Evolutionary conservation across 192 early-diverging fungal genomes (phyloP).

Genomic region (Lunasporangiospora selenospora): DNA sequence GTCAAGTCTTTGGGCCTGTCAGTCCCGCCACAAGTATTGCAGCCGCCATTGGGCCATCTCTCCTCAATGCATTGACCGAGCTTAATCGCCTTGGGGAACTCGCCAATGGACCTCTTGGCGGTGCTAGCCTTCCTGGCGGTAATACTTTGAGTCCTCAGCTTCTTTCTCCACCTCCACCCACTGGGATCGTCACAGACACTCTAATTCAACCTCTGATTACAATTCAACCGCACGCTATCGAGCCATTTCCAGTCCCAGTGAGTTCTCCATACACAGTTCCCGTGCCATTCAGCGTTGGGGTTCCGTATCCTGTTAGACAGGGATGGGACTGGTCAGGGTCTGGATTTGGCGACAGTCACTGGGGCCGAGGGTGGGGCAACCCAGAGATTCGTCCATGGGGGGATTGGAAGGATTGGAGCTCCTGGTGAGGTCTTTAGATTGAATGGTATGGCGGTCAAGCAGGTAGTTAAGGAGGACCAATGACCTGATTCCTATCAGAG

Average conservation of each 20-base stretch:
- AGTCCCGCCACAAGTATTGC: too few species aligned
- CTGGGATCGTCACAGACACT: slow-evolving; percentile 11
- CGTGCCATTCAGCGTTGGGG: slow-evolving; percentile 35
- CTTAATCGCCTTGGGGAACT: too few species aligned
- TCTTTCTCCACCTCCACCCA: not conserved
- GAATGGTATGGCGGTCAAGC: not conserved
- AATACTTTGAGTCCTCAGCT: not conserved
- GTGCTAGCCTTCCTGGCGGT: not conserved
- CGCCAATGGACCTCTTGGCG: slow-evolving; percentile 5
- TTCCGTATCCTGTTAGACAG: slow-evolving; percentile 4
- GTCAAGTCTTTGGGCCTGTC: too few species aligned
- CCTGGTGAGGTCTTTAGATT: not conserved
- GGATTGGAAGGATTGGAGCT: not conserved
- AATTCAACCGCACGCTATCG: slow-evolving; percentile 27
- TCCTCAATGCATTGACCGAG: too few species aligned
- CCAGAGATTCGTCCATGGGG: slow-evolving; percentile 1
- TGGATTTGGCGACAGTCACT: not conserved
- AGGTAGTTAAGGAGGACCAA: not conserved
- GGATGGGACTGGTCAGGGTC: not conserved
- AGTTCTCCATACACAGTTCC: slow-evolving; percentile 18
- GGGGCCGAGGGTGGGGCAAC: not conserved
- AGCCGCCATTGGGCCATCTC: too few species aligned
- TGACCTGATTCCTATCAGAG: not conserved
- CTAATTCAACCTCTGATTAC: slow-evolving; percentile 27
- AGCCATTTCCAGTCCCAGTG: slow-evolving; percentile 31